Conservation (phyloP, 306 rosid genomes). For the Alnus rubra region DNA sequence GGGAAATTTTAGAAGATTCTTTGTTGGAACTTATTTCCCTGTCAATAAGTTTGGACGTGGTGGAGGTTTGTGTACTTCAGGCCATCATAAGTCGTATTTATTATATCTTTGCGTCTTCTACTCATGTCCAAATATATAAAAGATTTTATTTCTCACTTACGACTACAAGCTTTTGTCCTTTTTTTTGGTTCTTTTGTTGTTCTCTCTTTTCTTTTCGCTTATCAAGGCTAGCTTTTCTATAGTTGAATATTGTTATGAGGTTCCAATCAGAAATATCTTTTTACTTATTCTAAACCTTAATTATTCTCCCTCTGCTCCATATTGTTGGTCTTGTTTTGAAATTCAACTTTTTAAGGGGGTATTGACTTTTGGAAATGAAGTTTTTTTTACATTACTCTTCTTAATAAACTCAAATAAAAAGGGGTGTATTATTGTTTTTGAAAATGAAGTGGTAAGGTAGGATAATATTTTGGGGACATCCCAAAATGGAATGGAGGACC, state of each 20-base stretch:
- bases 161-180: background rate
- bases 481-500: background rate
- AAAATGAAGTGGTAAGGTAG: background rate
- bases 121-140: background rate
- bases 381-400: too few species aligned
- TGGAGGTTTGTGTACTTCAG: conserved; percentile 42
- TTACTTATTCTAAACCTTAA: too few species aligned
- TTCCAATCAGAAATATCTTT: background rate
- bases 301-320: too few species aligned
- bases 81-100: background rate
- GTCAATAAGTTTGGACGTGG: conserved; percentile 40
- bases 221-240: background rate
- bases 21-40: conserved; percentile 44
- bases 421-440: too few species aligned
- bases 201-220: background rate
- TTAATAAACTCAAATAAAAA: too few species aligned
- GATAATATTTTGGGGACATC: background rate
- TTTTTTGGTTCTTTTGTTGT: conserved; percentile 5
- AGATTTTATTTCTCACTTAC: background rate
- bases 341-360: background rate
- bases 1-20: conserved; percentile 35
- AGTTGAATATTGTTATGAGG: background rate
- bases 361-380: too few species aligned
- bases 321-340: background rate
- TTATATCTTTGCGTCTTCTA: background rate